Conservation (phyloP, 108 stramenopile species). For the Heterococcus sp. region DNA sequence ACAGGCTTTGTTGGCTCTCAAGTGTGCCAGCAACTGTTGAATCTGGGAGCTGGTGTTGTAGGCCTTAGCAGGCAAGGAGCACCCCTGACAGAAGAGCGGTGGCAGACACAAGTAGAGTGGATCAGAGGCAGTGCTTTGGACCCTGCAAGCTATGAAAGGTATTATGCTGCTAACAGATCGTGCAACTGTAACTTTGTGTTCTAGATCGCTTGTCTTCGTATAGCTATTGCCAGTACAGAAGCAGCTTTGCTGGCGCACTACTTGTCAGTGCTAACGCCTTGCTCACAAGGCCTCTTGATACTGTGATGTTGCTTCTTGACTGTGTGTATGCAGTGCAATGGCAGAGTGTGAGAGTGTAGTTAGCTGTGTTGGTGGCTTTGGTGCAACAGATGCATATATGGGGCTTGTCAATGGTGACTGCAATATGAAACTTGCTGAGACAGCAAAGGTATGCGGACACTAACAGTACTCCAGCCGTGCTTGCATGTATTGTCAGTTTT, state of each 20-base stretch:
- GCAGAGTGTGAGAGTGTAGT: constrained; percentile 26
- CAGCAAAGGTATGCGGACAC: neutral
- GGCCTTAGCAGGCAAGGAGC: neutral
- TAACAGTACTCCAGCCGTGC: too few relatives aligned
- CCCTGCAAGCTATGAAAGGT: neutral
- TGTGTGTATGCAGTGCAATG: neutral
- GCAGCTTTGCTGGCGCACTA: too few relatives aligned
- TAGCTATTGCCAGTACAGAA: too few relatives aligned
- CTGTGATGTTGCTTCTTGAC: neutral
- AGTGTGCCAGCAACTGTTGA: constrained; percentile 22
- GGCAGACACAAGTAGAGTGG: neutral
- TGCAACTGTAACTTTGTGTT: too few relatives aligned
- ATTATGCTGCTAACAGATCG: too few relatives aligned
- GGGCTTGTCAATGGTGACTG: constrained; percentile 34
- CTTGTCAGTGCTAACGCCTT: too few relatives aligned
- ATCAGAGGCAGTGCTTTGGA: neutral
- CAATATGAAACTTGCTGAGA: constrained; percentile 38
- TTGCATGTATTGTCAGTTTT: too few relatives aligned
- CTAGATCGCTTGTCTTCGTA: too few relatives aligned
- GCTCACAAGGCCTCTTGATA: too few relatives aligned
- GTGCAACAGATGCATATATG: constrained; percentile 39
- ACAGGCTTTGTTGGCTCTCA: constrained; percentile 33
- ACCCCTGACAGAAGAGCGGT: neutral
- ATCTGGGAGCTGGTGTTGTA: neutral
- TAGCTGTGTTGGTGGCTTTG: constrained; percentile 38